phyloP scores from a whole-genome alignment of 2,329 filamentous ascomycete species.

The Chaetomium olivaceum region DNA sequence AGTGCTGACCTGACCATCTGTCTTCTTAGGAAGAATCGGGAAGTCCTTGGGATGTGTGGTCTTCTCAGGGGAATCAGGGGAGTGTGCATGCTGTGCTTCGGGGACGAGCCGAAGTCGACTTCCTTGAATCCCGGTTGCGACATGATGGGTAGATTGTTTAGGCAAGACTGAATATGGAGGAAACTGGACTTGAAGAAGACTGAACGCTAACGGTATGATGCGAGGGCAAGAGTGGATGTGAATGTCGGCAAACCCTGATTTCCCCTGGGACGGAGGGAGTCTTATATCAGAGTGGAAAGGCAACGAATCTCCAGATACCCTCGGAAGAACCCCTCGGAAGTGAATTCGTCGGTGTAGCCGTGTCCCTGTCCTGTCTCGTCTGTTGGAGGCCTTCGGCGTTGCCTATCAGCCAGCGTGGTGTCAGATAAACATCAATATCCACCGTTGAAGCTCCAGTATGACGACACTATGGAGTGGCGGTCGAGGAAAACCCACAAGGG shows the following conservation, averaged over 20 bases:
- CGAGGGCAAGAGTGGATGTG: background rate
- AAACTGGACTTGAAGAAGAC: too few species aligned
- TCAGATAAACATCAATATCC: conserved; percentile 15
- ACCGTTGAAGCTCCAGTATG: conserved; percentile 17
- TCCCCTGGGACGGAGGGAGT: background rate
- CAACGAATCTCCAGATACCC: background rate
- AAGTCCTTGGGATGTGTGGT: conserved; percentile 19
- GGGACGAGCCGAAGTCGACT: conserved; percentile 20
- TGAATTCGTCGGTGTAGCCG: background rate
- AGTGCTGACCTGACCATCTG: conserved; percentile 15
- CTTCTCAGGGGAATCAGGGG: conserved; percentile 27
- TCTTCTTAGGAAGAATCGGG: conserved; percentile 22
- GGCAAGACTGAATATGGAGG: background rate
- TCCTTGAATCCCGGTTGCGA: conserved; percentile 24
- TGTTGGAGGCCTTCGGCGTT: background rate
- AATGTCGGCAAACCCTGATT: background rate
- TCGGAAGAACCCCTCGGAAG: background rate
- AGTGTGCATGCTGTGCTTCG: conserved; percentile 20
- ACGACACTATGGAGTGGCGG: conserved; percentile 21
- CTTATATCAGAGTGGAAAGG: conserved; percentile 9
- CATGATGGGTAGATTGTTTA: conserved; percentile 4
- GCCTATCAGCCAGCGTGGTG: conserved; percentile 10
- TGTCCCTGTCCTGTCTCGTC: background rate
- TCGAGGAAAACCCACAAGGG: conserved; percentile 7
- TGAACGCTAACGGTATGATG: background rate